Evolutionary conservation across 352 stramenopile species (phyloP).

Genomic region (Globisporangium carolinianum): DNA sequence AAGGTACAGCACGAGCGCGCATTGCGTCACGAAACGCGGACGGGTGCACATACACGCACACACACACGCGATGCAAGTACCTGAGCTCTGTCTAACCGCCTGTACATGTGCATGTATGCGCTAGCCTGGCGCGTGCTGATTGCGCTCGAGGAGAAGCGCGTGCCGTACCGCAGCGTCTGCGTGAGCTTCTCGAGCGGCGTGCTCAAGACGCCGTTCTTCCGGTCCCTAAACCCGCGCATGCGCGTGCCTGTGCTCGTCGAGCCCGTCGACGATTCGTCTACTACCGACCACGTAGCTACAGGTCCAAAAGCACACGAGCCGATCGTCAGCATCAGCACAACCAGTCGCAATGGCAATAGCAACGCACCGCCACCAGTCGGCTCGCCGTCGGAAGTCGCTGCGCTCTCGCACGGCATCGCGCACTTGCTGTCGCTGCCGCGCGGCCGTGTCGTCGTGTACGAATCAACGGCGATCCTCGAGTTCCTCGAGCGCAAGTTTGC

Average conservation of each 20-base stretch:
- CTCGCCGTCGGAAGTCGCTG: conserved; percentile 12
- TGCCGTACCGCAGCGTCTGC: conserved; percentile 74
- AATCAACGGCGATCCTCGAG: conserved; percentile 73
- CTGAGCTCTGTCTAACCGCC: neutral
- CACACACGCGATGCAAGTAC: neutral
- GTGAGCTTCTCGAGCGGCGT: conserved; percentile 81
- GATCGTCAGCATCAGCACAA: neutral
- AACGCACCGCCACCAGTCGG: neutral
- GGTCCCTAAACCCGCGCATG: conserved; percentile 71
- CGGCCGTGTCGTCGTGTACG: conserved; percentile 59
- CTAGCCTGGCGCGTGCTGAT: conserved; percentile 79
- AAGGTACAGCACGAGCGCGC: conserved; percentile 30
- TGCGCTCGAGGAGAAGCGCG: conserved; percentile 67
- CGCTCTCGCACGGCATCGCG: conserved; percentile 26
- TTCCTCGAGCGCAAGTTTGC: conserved; percentile 72
- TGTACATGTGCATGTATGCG: neutral
- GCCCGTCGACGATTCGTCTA: conserved; percentile 21
- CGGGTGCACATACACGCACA: neutral
- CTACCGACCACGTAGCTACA: neutral
- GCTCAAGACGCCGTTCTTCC: conserved; percentile 75
- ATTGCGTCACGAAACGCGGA: no score
- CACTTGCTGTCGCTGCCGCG: conserved; percentile 28
- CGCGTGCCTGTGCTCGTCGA: conserved; percentile 77
- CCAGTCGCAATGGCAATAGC: neutral
- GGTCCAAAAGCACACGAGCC: neutral